Evolutionary conservation across 2,329 filamentous ascomycete genomes (phyloP).

Genomic region (Colletotrichum kahawae): DNA sequence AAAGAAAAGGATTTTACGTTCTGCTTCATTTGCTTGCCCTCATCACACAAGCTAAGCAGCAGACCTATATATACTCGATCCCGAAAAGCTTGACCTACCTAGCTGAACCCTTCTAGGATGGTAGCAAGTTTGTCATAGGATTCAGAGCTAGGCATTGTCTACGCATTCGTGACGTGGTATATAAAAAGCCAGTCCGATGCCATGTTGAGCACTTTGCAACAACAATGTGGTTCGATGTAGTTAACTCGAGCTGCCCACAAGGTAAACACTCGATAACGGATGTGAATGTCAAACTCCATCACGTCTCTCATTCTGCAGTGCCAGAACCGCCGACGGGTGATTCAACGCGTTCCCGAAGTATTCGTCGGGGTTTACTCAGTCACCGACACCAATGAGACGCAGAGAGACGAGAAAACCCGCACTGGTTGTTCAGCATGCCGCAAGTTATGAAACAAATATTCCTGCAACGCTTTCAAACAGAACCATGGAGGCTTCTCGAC

Average conservation of each 20-base stretch:
- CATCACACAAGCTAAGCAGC: not conserved
- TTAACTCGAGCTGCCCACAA: not conserved
- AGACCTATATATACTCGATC: not conserved
- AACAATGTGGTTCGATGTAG: not conserved
- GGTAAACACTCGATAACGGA: not conserved
- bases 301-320: rapidly evolving
- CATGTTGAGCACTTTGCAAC: not conserved
- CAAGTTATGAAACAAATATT: not conserved
- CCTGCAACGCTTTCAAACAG: not conserved
- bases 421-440: not conserved
- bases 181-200: not conserved
- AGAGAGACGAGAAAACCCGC: not conserved
- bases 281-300: not conserved
- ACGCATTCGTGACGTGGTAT: rapidly evolving
- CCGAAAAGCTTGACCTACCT: no score
- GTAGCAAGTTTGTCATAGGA: not conserved
- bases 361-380: not conserved
- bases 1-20: rapidly evolving
- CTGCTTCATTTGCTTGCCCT: not conserved
- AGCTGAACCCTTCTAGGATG: not conserved
- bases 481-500: not conserved
- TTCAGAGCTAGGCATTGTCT: not conserved
- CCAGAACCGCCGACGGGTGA: not conserved
- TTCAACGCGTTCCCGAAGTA: not conserved
- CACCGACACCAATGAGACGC: not conserved